Evolutionary conservation across 257 asterid genomes (phyloP), one percentile per base, ranked within the genome.

Genomic region (Ligustrum vulgare): DNA sequence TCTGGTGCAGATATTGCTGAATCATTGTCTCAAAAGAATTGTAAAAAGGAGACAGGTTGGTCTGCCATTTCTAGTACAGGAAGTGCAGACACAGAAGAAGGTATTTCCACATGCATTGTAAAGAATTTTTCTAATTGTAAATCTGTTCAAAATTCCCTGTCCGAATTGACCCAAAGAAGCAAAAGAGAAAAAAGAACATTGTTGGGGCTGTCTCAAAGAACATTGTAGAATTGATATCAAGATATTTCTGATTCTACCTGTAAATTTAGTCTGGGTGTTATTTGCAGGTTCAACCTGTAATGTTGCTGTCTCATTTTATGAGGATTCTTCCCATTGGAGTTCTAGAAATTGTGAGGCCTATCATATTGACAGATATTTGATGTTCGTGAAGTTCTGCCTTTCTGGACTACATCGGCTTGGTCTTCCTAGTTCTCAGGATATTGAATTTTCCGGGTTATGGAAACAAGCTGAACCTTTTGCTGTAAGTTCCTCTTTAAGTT

Each of bases 331-430:
- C 34, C 28, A 60, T 74, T 79, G 43, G 33, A 74, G 45, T 47
- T 54, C 70, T 68, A 58, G 71, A 62, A 73, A 62, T 58, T 84
- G 76, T 49, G 79, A 69, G 51, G 54, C 82, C 67, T 39, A 69
- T 70, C 71, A 79, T 75, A 73, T 34, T 58, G 85, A 86, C 76
- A 82, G 82, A 84, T 91, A 72, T 80, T 79, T 88, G 75, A 80
- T 56, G 77, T 94, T 94, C 81, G 73, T 79, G 75, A 83, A 88
- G 75, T 94, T 87, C 83, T 86, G 96, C 83, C 78, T 79, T 63
- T 88, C 96, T 64, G 97, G 93, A 75, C 81, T 92, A 73, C 75
- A 71, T 60, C 89, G 93, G 75, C 93, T 92, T 75, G 90, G 86
- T 76, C 88, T 90, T 75, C 81, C 74, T 78, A 80, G 71, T 77